Evolutionary conservation across 805 yeast species (phyloP).

Genomic region (Myxozyma geophila): DNA sequence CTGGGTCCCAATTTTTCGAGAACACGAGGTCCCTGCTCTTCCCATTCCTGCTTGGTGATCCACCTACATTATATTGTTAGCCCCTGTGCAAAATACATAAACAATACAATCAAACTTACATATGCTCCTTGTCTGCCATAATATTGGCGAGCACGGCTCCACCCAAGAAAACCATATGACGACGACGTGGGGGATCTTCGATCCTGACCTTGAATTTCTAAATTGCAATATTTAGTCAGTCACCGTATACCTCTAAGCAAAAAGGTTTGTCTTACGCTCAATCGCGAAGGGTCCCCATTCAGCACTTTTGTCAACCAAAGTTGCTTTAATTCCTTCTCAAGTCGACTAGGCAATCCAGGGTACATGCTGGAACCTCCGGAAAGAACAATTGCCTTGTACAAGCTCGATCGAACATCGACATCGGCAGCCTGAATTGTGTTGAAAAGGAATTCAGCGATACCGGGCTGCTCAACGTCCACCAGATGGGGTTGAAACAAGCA

Average conservation of each 20-base stretch:
- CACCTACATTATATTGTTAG: conserved; percentile 49
- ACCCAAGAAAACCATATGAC: conserved; percentile 98
- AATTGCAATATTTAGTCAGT: neutral
- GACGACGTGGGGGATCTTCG: conserved; percentile 98
- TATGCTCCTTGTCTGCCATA: conserved; percentile 97
- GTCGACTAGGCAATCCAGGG: conserved; percentile 94
- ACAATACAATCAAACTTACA: conserved; percentile 48
- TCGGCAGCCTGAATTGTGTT: conserved; percentile 94
- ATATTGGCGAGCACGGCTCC: conserved; percentile 98
- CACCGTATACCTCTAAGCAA: conserved; percentile 43
- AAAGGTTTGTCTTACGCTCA: conserved; percentile 43
- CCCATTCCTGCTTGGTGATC: conserved; percentile 96
- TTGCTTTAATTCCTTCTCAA: conserved; percentile 95
- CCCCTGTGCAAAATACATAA: neutral
- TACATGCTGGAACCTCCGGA: conserved; percentile 99
- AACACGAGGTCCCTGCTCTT: conserved; percentile 88
- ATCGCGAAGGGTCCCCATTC: conserved; percentile 81
- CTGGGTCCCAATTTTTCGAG: conserved; percentile 91
- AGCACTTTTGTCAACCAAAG: conserved; percentile 90
- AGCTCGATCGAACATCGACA: conserved; percentile 85
- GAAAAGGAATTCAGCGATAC: conserved; percentile 90
- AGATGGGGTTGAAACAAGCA: conserved; percentile 94
- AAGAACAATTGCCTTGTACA: conserved; percentile 88
- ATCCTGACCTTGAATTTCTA: conserved; percentile 89
- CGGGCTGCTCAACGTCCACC: conserved; percentile 96